Conservation (phyloP, 345 rosid genomes). For the Brassica carinata region DNA sequence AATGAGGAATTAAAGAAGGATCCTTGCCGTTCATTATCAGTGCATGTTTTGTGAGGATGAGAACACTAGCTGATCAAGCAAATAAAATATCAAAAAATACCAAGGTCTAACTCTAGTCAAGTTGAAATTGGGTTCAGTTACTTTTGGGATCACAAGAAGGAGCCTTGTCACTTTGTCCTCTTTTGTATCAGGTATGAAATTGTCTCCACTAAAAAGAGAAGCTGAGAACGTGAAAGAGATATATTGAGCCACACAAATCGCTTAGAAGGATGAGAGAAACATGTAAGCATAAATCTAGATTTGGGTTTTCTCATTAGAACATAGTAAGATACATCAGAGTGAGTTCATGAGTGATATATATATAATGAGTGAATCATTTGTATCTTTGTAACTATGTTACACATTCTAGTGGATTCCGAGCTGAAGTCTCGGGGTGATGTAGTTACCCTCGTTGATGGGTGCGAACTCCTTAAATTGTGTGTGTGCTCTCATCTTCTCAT, state of each 20-base stretch:
- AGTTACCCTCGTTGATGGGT: not conserved
- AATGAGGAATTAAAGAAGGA: slow-evolving; percentile 39
- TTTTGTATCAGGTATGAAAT: not conserved
- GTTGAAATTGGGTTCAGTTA: not conserved
- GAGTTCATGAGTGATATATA: not conserved
- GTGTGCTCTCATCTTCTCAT: not conserved
- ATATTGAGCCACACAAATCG: not conserved
- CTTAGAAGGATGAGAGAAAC: not conserved
- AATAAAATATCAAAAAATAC: too few species aligned
- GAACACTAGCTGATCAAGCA: not conserved
- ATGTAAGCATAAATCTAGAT: not conserved
- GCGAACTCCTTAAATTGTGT: not conserved
- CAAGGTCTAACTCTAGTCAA: not conserved
- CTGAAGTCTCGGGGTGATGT: not conserved
- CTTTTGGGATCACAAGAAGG: not conserved
- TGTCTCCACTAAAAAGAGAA: not conserved
- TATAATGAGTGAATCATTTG: not conserved
- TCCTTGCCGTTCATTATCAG: slow-evolving; percentile 44
- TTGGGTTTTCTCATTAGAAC: not conserved
- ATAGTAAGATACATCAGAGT: not conserved
- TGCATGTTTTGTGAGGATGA: not conserved
- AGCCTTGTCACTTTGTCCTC: not conserved
- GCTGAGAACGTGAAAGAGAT: not conserved
- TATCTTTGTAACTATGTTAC: not conserved
- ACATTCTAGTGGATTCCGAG: not conserved